phyloP scores from a whole-genome alignment of 2,329 filamentous ascomycete genomes.

The Penicillium sp. region DNA sequence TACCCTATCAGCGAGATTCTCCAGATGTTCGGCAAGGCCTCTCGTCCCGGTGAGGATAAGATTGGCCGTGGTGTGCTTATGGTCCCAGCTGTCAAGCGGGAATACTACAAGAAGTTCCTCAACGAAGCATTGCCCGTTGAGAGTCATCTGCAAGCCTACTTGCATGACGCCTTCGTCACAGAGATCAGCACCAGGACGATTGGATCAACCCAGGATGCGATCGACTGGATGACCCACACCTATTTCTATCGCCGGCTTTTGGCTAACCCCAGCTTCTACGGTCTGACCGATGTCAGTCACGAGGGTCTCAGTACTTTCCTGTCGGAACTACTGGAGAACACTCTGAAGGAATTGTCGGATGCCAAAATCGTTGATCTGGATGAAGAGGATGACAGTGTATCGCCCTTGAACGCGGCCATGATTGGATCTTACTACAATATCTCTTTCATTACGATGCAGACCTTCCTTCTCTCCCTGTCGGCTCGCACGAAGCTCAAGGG shows the following conservation, averaged over 20 bases:
- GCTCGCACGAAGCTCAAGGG: constrained; percentile 90
- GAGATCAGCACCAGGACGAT: constrained; percentile 96
- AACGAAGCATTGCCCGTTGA: constrained; percentile 93
- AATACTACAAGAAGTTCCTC: constrained; percentile 98
- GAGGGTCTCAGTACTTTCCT: constrained; percentile 89
- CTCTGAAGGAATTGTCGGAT: constrained; percentile 78
- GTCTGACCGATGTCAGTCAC: constrained; percentile 75
- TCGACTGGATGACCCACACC: constrained; percentile 97
- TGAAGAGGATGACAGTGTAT: constrained; percentile 81
- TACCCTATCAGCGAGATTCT: constrained; percentile 88
- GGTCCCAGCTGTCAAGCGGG: constrained; percentile 85
- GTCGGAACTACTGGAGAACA: constrained; percentile 88
- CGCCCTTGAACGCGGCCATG: constrained; percentile 90
- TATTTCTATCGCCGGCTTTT: constrained; percentile 94
- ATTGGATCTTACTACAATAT: constrained; percentile 99
- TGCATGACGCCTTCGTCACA: constrained; percentile 92
- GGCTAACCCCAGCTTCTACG: constrained; percentile 94
- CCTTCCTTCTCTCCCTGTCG: constrained; percentile 82
- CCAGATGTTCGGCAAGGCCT: constrained; percentile 95
- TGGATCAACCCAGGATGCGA: constrained; percentile 86
- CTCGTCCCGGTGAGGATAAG: constrained; percentile 68
- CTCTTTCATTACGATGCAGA: constrained; percentile 98
- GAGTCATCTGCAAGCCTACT: constrained; percentile 79
- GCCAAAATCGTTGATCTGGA: constrained; percentile 94
- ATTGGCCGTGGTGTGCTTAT: constrained; percentile 86